Evolutionary conservation across 768 basidiomycete species (phyloP), one percentile per base, ranked within the genome.

Genomic region (Tylopilus sp.): DNA sequence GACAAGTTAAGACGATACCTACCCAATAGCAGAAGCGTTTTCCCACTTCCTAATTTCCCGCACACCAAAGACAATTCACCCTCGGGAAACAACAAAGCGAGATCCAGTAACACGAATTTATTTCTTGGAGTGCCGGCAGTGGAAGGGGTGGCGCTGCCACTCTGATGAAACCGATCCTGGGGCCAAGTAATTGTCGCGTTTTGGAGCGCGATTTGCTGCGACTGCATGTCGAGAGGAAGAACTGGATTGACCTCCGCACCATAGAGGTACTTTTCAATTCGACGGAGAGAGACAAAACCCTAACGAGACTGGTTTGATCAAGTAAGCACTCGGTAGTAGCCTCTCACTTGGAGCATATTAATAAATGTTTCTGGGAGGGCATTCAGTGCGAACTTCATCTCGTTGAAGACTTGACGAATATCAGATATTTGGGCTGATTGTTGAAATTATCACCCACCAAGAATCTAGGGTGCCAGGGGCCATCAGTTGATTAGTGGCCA

Each of bases 141-240:
- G 4, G 86, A 86, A 3, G 85, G 72, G 4, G 78, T 71, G 2
- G 63, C 57, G 52, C 75, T 78, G 24, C 79, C 76, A n/a, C 68
- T 61, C 40, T 71, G 72, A 21, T 67, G 59, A 21, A 69, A 54
- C 31, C 88, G 82, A 56, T 93, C 90, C 60, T 86, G 84, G 0
- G 94, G 89, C 94, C 94, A 98, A 2, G 92, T 91, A 44, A 92
- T 77, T 1, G 91, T 96, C 34, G 91, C 92, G 11, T 87, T 88
- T 64, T 87, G 87, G 59, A 95, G 80, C 1, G 85, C 78, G 48
- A 95, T 84, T 4, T 73, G 78, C 46, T 78, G 74, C n/a, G 78
- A 76, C 57, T 86, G 81, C 26, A 78, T 67, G 21, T 75, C 68
- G 9, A 89, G 68, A 3, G 84, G 83, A 5, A 76, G 78, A 12